Base-by-base conservation (phyloP, 805 yeast species). In the Saturnispora saitoi region DNA sequence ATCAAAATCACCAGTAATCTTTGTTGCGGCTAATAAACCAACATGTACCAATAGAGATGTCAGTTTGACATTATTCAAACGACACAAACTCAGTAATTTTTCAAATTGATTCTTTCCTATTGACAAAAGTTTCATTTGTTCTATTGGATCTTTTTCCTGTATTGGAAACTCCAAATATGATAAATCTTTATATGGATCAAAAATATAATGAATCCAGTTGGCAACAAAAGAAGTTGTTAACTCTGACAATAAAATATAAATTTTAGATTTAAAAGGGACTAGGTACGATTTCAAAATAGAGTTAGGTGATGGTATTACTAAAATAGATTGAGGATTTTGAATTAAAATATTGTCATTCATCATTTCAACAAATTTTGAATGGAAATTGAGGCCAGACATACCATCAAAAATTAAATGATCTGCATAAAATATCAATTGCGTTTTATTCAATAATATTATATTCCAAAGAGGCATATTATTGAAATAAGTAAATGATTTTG, bases 371-470 rank as follows among this genome's bases (percentile, higher is more conserved):
- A 28, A 41, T 17, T 24, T 39, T 15, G 54, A 49, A 39, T 65
- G 69, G 52, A 68, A 68, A 22, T 52, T 52, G 12, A 51, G 42
- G 6, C 64, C 69, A 12, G 67, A 54, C 11, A 54, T 56, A 3
- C 71, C 72, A 52, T 69, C 72, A 38, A 66, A 60, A n/a, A 67
- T 45, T 2, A 59, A 34, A 52, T 68, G 71, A 32, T 67, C 65
- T 44, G 61, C 57, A 26, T 54, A 51, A 32, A 64, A 53, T 12
- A 55, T 30, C 17, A 56, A 38, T 0, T 51, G 48, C 11, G 37
- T 48, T 14, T 48, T 47, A 37, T 56, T 52, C 3, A 54, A 36
- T 4, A 57, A 28, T 7, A 44, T 44, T 11, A 58, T 28, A 2
- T 47, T 50, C 61, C 61, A 58, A 20, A 57, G 41, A 9, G 61